A percentile compares a stretch with the other conserved stretches of the same genome.
These are phyloP conservation scores for Cladophialophora chaetospira DNA, from an alignment of 2,329 filamentous ascomycete genomes.

Conservation along the genomic window DNA sequence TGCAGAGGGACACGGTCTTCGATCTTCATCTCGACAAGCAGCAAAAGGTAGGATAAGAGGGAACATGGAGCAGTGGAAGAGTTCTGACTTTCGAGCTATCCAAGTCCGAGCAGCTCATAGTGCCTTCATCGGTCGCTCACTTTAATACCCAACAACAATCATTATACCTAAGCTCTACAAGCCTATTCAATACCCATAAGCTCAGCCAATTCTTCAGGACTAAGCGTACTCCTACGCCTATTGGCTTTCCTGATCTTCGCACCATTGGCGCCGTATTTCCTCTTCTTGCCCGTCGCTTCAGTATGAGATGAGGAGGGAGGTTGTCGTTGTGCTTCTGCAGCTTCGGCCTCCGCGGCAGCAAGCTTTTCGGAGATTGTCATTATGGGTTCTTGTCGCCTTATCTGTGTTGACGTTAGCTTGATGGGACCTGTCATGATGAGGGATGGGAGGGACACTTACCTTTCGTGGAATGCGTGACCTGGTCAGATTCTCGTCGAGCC, in stretches of 20 bases:
- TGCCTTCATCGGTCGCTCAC: too few relatives aligned
- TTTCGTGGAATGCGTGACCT: constrained; percentile 18
- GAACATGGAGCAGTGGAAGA: too few relatives aligned
- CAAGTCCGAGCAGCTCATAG: too few relatives aligned
- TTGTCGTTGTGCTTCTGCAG: constrained; percentile 41
- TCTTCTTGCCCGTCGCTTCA: constrained; percentile 26
- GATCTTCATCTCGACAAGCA: too few relatives aligned
- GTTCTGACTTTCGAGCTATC: too few relatives aligned
- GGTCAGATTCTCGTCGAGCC: constrained; percentile 36
- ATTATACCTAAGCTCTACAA: not conserved
- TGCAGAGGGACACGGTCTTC: too few relatives aligned
- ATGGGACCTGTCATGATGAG: too few relatives aligned
- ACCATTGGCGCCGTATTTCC: constrained; percentile 14
- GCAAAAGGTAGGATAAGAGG: too few relatives aligned
- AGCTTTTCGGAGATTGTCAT: constrained; percentile 48
- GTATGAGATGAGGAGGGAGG: not conserved
- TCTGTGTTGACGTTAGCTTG: constrained; percentile 24
- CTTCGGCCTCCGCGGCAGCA: constrained; percentile 46
- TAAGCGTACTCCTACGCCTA: constrained; percentile 47
- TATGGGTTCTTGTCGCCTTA: constrained; percentile 31
- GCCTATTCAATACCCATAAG: constrained; percentile 30
- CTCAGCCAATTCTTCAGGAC: constrained; percentile 45
- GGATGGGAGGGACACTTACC: constrained; percentile 1
- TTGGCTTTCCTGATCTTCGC: constrained; percentile 17
- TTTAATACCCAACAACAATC: too few relatives aligned